Evolutionary conservation across 768 basidiomycete species (phyloP), one percentile per base, ranked within the genome.

Genomic region (Thelephora ganbajun): DNA sequence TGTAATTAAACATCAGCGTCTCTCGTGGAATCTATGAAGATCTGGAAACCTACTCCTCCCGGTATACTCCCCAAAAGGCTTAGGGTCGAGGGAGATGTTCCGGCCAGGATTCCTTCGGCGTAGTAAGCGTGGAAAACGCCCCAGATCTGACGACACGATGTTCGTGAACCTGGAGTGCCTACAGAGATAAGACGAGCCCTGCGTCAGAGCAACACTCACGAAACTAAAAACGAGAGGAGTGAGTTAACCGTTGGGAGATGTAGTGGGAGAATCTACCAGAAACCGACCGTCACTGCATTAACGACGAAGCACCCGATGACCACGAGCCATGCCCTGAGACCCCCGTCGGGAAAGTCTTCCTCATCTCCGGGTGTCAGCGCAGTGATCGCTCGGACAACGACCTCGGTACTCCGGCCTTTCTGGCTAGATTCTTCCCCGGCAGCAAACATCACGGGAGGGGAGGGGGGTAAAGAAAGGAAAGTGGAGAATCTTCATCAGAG

Each of bases 111-210:
- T n/a, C 53, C 53, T 20, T 56, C 46, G 48, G 59, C 57, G 46
- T 60, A 62, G 49, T 58, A 64, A 47, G 61, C 62, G 35, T 64
- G 58, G 0, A 62, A 57, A 1, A 64, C 60, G 23, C 62, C 62
- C 61, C 61, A 64, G 14, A 57, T 57, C 51, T 62, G 39, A 5
- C 55, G 50, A 47, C 49, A 54, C 6, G 50, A 53, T 51, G 56
- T 56, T 23, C 6, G 11, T 20, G 35, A n/a, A 26, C 22, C 23
- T 12, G n/a, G 42, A 14, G 33, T 34, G 20, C 20, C 16, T 2
- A 14, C 33, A 1, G 12, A 35, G 39, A 16, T 11, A 20, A 46
- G 39, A 30, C 9, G 26, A 4, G 26, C 26, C 9, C 26, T 20
- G 14, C 13, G 23, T 23, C 5, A 6, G 22, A 22, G 26, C 20